Percentiles rank a stretch among this genome's conserved stretches.
Conservation (phyloP, 495 filamentous ascomycete species). For the Cairneyella variabilis region DNA sequence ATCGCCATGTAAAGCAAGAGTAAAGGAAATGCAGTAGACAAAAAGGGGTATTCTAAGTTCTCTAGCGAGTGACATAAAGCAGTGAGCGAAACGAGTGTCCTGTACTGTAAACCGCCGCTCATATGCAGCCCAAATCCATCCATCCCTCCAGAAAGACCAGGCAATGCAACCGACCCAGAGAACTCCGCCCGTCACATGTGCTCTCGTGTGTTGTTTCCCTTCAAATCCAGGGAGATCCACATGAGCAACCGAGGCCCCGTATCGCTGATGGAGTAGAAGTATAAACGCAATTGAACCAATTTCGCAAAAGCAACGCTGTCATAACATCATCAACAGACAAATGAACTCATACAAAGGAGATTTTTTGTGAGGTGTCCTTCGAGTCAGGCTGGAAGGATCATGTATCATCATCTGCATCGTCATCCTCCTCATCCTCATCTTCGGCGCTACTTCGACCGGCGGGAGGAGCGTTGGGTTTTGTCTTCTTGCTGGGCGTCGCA, state of each 20-base stretch:
- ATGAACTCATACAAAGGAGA: slow-evolving; percentile 15
- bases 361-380: too few relatives aligned
- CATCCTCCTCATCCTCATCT: slow-evolving; percentile 51
- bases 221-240: slow-evolving; percentile 10
- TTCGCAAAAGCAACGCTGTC: slow-evolving; percentile 27
- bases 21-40: slow-evolving; percentile 4
- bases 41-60: slow-evolving; percentile 25
- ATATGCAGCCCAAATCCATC: slow-evolving; percentile 19
- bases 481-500: slow-evolving; percentile 49
- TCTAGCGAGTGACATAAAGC: slow-evolving; percentile 16
- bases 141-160: slow-evolving; percentile 3
- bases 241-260: background rate
- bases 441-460: slow-evolving; percentile 23
- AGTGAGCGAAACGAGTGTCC: slow-evolving; percentile 23
- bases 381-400: too few relatives aligned
- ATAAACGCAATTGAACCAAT: slow-evolving; percentile 14
- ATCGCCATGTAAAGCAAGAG: slow-evolving; percentile 8
- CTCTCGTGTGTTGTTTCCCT: slow-evolving; percentile 12
- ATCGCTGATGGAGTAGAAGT: slow-evolving; percentile 17
- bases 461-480: slow-evolving; percentile 40
- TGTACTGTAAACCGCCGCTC: slow-evolving; percentile 15
- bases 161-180: slow-evolving; percentile 11
- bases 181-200: slow-evolving; percentile 14
- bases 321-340: slow-evolving; percentile 27
- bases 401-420: slow-evolving; percentile 42